Evolutionary conservation across 192 early-diverging fungal species (phyloP), one percentile per base, ranked within the genome.

Genomic region (Irineochytrium annulatum): DNA sequence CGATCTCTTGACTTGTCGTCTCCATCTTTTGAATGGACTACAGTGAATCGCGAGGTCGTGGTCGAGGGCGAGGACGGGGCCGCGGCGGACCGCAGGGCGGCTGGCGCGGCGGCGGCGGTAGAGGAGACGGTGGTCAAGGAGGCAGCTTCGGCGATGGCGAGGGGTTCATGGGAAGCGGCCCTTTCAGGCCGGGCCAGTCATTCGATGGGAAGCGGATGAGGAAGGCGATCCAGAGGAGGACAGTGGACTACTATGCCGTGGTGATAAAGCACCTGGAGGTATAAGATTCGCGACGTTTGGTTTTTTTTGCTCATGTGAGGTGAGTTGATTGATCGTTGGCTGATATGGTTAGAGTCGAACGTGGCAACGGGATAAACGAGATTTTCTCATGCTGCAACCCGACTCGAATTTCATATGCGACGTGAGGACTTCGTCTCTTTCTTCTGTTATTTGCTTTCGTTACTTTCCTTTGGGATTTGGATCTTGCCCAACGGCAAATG

Each of bases 241-340:
- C 96, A 0, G 89, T 99, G 17, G 96, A 99, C 72, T 94, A 91
- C 70, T 91, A 93, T 60, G 80, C 89, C 19, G 81, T 87, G 26
- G 79, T 94, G 13, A 83, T 87, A 37, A 80, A 86, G 56, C 87
- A 88, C 58, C 71, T 89, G 39, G 83, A 92, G 78, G 85, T 91
- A 77, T 16, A 60, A 48, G n/a, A 2, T 31, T 6, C 43, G 24
- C 43, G 11, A 30, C 43, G 4, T 43, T 14, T 37, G 28, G 22
- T 44, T 4, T 28, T 48, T 8, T 20, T 43, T 16, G 6, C 17
- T 48, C 56, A 26, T 11, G 26, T 8, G 26, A 51, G 26, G 48
- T 22, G 5, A 20, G 48, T 16, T 24, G 8, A n/a, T n/a, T n/a
- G n/a, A n/a, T n/a, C n/a, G n/a, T n/a, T n/a, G n/a, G n/a, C n/a